Conservation (phyloP, 2,329 filamentous ascomycete species). For the Akanthomyces dipterigenus region DNA sequence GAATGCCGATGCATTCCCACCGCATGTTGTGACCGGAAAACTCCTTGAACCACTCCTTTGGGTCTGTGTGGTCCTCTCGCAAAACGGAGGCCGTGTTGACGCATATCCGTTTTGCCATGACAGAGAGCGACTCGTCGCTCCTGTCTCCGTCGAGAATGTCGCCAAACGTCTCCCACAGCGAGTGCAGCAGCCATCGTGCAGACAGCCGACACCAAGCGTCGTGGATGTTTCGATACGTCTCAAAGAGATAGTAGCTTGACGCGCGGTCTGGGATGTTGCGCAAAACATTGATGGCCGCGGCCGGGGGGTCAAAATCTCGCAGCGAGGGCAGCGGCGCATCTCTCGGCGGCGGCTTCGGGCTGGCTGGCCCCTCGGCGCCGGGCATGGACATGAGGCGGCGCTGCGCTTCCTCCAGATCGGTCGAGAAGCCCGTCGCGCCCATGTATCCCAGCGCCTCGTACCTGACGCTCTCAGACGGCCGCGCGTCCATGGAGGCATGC, state of each 20-base stretch:
- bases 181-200: conserved; percentile 8
- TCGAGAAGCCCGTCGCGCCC: conserved; percentile 30
- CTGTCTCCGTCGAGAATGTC: conserved; percentile 16
- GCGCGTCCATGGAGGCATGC: background rate
- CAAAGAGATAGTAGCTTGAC: conserved; percentile 13
- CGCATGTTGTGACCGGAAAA: conserved; percentile 29
- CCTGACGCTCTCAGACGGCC: background rate
- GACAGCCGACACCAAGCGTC: conserved; percentile 18
- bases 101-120: conserved; percentile 26
- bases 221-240: conserved; percentile 13
- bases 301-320: background rate
- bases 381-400: conserved; percentile 12
- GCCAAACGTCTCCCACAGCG: conserved; percentile 17
- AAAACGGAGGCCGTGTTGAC: conserved; percentile 26
- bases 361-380: background rate
- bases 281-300: conserved; percentile 3
- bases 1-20: conserved; percentile 32
- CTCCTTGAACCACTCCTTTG: conserved; percentile 26
- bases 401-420: conserved; percentile 10
- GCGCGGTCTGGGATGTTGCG: conserved; percentile 12
- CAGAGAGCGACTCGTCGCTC: conserved; percentile 18
- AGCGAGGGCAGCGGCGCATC: background rate
- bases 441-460: conserved; percentile 26
- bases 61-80: conserved; percentile 25
- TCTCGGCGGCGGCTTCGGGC: background rate